These are phyloP conservation scores for Colletotrichum aenigma DNA, from an alignment of 2,329 filamentous ascomycete species.

Conservation along the genomic window DNA sequence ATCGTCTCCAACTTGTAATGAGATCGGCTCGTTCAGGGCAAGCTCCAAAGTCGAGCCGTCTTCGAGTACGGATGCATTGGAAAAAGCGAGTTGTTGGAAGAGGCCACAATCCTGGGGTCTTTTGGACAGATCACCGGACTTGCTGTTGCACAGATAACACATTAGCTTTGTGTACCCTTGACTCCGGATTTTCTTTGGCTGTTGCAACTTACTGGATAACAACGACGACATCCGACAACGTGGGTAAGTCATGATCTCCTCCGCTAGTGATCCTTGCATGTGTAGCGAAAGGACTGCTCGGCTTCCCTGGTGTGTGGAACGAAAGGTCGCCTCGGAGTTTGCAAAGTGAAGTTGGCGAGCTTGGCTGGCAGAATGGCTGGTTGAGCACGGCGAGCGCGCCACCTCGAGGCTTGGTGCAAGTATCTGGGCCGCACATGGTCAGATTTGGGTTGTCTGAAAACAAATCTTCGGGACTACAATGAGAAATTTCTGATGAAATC, in stretches of 20 bases:
- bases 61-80: slow-evolving; percentile 8
- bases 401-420: slow-evolving; percentile 42
- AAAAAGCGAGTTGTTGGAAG: slow-evolving; percentile 41
- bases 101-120: slow-evolving; percentile 44
- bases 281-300: slow-evolving; percentile 41
- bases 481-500: not conserved
- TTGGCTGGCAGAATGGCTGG: slow-evolving; percentile 12
- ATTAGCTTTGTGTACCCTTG: no score
- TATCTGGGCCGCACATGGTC: slow-evolving; percentile 51
- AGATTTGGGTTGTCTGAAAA: not conserved
- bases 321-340: slow-evolving; percentile 40
- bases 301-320: slow-evolving; percentile 46
- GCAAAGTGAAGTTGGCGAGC: not conserved
- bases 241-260: not conserved
- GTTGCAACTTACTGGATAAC: slow-evolving; percentile 47
- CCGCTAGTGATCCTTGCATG: slow-evolving; percentile 45
- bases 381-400: slow-evolving; percentile 51
- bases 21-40: slow-evolving; percentile 40
- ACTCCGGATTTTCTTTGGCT: no score
- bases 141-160: slow-evolving; percentile 24
- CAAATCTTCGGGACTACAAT: no score
- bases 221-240: slow-evolving; percentile 33
- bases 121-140: slow-evolving; percentile 47
- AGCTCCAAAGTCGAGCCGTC: slow-evolving; percentile 31
- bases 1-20: slow-evolving; percentile 46